phyloP scores from a whole-genome alignment of 176 grass and related monocot genomes.

The Avena eriantha region DNA sequence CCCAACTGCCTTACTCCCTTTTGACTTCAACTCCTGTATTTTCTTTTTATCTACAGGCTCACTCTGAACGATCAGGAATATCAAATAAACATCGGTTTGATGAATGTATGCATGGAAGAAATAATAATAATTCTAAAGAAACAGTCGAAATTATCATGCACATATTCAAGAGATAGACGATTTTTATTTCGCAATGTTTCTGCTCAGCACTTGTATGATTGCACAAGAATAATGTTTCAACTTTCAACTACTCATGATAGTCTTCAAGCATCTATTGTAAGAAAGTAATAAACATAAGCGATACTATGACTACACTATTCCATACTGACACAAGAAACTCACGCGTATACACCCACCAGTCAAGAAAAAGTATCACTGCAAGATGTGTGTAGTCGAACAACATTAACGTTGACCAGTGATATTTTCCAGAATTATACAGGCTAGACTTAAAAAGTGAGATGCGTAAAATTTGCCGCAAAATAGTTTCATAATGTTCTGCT shows the following conservation, averaged over 20 bases:
- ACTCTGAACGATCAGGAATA: slow-evolving; percentile 30
- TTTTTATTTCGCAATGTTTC: not conserved
- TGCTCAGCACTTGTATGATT: not conserved
- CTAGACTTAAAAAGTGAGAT: not conserved
- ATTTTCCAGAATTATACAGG: not conserved
- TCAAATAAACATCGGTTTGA: not conserved
- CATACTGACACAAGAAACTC: not conserved
- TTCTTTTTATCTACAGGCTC: slow-evolving; percentile 32
- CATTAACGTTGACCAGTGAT: not conserved
- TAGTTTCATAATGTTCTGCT: not conserved
- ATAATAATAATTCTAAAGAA: not conserved
- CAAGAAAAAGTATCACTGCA: not conserved
- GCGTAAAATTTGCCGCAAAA: not conserved
- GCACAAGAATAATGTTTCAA: not conserved
- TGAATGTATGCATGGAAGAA: not conserved
- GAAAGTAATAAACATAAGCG: not conserved
- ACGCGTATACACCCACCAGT: not conserved
- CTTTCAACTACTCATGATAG: not conserved
- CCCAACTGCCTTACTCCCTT: slow-evolving; percentile 33
- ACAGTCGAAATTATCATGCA: not conserved
- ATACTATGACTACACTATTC: not conserved
- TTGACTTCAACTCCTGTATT: slow-evolving; percentile 35
- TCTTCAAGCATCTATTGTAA: not conserved
- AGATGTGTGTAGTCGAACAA: not conserved
- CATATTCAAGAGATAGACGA: not conserved